Evolutionary conservation across 352 stramenopile genomes (phyloP), one percentile per base, ranked within the genome.

Genomic region (Phytophthora fragariae): DNA sequence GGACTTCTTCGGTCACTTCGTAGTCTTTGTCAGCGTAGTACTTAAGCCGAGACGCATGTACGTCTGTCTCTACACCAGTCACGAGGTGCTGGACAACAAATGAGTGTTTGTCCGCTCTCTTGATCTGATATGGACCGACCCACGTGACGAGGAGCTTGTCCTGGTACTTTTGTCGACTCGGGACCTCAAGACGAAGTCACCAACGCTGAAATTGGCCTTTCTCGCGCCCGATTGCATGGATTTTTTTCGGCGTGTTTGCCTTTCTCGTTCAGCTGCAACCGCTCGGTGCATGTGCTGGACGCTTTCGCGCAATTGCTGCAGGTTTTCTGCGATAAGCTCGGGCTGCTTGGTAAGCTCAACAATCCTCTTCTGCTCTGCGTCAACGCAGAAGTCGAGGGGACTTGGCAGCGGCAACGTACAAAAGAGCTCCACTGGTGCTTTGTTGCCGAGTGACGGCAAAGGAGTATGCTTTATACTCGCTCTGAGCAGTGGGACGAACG

Each of bases 381-480:
- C 47, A 0, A 27, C 24, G 24, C 24, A 27, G 24, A 27, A 27
- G 24, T 27, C 24, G 24, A 27, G 24, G 24, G 24, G 24, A 27
- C 24, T 27, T 27, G 24, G 24, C 24, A 27, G 24, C 24, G 24
- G 24, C 24, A 27, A 27, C 24, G 24, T 1, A 27, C 24, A 27
- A 27, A 27, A 27, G 24, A 27, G 24, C 24, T 27, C 24, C 24
- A 27, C 24, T 27, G 24, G 24, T 27, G 24, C 24, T 27, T 27
- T 27, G 24, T 27, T 27, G 24, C 24, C 69, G 1, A 82, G 39
- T 2, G 57, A 82, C 0, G 52, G 21, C 19, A 75, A 5, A 10
- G 77, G 62, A 33, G 65, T 75, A 27, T 84, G 77, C 21, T 82
- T 84, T 9, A 82, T 37, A 17, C 29, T 82, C 1, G 64, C 44